Conservation (phyloP, 495 filamentous ascomycete genomes). For the Penicillium herquei region DNA sequence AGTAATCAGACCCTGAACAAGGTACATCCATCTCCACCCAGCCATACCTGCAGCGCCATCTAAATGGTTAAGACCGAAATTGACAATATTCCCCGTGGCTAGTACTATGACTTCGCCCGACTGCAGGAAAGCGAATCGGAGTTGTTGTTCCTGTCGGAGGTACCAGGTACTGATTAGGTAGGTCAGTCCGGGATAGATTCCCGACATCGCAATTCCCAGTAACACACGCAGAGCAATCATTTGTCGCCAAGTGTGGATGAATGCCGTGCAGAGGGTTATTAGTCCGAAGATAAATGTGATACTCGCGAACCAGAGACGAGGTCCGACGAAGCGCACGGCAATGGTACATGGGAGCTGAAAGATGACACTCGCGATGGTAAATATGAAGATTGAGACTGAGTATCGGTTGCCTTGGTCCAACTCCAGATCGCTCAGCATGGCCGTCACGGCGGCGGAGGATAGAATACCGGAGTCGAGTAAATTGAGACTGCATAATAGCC, state of each 20-base stretch:
- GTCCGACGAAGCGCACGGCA: slow-evolving; percentile 65
- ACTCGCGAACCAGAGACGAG: slow-evolving; percentile 63
- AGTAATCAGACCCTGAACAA: slow-evolving; percentile 67
- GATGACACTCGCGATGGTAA: slow-evolving; percentile 70
- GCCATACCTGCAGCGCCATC: slow-evolving; percentile 57
- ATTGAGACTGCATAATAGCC: slow-evolving; percentile 70
- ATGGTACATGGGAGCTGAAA: slow-evolving; percentile 76
- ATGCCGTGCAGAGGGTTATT: slow-evolving; percentile 69
- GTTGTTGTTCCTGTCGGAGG: slow-evolving; percentile 67
- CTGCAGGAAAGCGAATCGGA: slow-evolving; percentile 73
- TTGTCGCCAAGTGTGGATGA: slow-evolving; percentile 60
- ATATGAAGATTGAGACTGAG: slow-evolving; percentile 75
- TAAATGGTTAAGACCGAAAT: slow-evolving; percentile 67
- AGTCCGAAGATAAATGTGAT: slow-evolving; percentile 70
- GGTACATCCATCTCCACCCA: slow-evolving; percentile 78
- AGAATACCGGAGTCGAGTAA: slow-evolving; percentile 75
- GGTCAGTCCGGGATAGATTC: slow-evolving; percentile 70
- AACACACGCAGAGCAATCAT: slow-evolving; percentile 73
- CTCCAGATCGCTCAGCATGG: slow-evolving; percentile 65
- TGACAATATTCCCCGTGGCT: slow-evolving; percentile 70
- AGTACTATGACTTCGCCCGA: slow-evolving; percentile 65
- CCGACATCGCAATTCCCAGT: slow-evolving; percentile 65
- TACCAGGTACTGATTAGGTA: slow-evolving; percentile 77
- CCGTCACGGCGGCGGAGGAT: slow-evolving; percentile 72
- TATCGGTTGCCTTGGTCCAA: slow-evolving; percentile 61